Conservation (phyloP, 2,329 filamentous ascomycete species). For the Colletotrichum coccodes region DNA sequence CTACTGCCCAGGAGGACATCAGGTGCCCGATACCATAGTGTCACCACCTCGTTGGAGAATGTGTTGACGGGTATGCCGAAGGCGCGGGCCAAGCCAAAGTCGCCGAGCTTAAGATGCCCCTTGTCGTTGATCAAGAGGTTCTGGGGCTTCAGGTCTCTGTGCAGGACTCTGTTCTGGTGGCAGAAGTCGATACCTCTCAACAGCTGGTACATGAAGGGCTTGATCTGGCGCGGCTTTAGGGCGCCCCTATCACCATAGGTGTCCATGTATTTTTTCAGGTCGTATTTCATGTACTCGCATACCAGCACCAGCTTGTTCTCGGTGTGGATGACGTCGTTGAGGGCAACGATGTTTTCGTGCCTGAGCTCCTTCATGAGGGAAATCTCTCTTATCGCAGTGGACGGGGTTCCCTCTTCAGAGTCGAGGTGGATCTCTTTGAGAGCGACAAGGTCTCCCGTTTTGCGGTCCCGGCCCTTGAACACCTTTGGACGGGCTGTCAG, state of each 20-base stretch:
- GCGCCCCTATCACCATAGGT: constrained; percentile 88
- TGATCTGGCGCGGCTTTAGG: constrained; percentile 90
- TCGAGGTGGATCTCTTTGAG: constrained; percentile 99
- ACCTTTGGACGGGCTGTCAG: constrained; percentile 68
- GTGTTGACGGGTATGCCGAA: constrained; percentile 99
- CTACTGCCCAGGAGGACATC: constrained; percentile 93
- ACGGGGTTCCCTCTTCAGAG: constrained; percentile 96
- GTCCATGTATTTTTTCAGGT: constrained; percentile 99
- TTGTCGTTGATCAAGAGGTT: constrained; percentile 96
- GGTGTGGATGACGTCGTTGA: constrained; percentile 99
- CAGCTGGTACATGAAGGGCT: constrained; percentile 99
- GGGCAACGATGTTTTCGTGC: constrained; percentile 96
- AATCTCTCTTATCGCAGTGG: constrained; percentile 97
- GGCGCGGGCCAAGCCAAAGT: constrained; percentile 92
- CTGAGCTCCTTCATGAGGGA: constrained; percentile 99
- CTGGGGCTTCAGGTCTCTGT: constrained; percentile 95
- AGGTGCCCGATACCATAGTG: constrained; percentile 96
- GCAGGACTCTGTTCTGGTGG: constrained; percentile 95
- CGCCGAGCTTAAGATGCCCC: constrained; percentile 89
- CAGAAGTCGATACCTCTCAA: constrained; percentile 97
- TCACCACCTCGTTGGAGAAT: constrained; percentile 99
- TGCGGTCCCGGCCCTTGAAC: constrained; percentile 97
- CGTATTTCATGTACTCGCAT: constrained; percentile 98
- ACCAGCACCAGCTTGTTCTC: constrained; percentile 99
- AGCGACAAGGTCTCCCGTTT: constrained; percentile 95